Conservation (phyloP, 2,329 filamentous ascomycete species). For the Alternaria tenuissima region DNA sequence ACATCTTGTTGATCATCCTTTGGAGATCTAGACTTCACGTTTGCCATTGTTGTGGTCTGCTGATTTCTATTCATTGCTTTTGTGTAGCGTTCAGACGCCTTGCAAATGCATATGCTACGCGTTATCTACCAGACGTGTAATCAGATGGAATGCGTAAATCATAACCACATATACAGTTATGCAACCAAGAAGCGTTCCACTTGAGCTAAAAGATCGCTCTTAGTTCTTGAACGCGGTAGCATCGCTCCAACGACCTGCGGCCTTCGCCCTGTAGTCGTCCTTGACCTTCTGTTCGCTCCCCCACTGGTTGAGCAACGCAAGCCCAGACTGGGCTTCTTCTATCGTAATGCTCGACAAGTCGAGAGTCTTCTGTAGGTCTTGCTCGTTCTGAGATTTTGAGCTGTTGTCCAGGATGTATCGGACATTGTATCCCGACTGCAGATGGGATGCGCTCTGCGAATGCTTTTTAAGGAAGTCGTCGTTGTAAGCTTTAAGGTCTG, state of each 20-base stretch:
- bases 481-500: conserved; percentile 71
- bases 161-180: not conserved
- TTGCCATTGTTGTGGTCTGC: not conserved
- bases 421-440: conserved; percentile 69
- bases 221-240: conserved; percentile 46
- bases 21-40: not conserved
- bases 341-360: conserved; percentile 61
- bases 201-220: not conserved
- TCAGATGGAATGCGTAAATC: conserved; percentile 8
- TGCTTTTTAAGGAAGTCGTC: conserved; percentile 70
- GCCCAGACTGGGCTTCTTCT: conserved; percentile 64
- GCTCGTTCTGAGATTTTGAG: conserved; percentile 65
- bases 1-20: not conserved
- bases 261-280: conserved; percentile 58
- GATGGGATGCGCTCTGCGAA: conserved; percentile 67
- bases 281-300: conserved; percentile 59
- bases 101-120: conserved; percentile 14
- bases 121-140: conserved; percentile 7
- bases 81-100: conserved; percentile 6
- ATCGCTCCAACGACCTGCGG: conserved; percentile 50
- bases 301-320: conserved; percentile 62
- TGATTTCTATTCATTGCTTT: conserved; percentile 17
- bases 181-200: not conserved
- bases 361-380: conserved; percentile 68
- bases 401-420: conserved; percentile 66